Percentiles rank a stretch among this genome's conserved stretches.
phyloP scores from a whole-genome alignment of 2,329 filamentous ascomycete genomes.

The Fulvia fulva region DNA sequence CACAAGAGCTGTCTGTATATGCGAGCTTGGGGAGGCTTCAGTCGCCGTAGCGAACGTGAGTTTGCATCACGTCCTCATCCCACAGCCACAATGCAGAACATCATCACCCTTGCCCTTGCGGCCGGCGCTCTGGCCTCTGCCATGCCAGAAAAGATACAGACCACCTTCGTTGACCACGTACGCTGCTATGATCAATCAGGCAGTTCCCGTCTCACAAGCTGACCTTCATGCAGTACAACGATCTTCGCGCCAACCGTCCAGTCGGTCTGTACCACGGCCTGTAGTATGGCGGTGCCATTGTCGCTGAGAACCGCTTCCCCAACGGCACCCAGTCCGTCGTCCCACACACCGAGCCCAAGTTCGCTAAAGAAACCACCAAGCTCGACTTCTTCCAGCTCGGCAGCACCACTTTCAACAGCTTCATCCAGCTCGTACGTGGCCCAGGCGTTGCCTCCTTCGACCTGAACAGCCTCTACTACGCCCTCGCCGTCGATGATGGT shows the following conservation, averaged over 20 bases:
- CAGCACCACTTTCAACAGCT: not conserved
- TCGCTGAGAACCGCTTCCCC: not conserved
- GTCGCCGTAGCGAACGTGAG: no score
- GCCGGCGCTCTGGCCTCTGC: no score
- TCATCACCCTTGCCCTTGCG: no score
- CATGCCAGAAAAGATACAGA: no score
- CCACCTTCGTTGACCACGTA: not conserved
- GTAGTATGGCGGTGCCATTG: not conserved
- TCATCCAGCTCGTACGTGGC: not conserved
- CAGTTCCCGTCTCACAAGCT: not conserved
- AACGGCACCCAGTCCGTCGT: constrained; percentile 1
- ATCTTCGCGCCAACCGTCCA: not conserved
- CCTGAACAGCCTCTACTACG: not conserved
- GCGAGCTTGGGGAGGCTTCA: no score
- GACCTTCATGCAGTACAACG: not conserved
- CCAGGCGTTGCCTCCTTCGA: constrained; percentile 1
- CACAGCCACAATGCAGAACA: no score
- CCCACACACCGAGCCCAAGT: not conserved
- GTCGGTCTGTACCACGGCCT: not conserved
- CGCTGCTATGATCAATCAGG: not conserved
- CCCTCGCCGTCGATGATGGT: constrained; percentile 2
- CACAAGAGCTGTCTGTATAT: no score
- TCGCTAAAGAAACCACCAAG: constrained; percentile 2
- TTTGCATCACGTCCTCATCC: no score
- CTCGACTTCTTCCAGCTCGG: constrained; percentile 4